phyloP scores from a whole-genome alignment of 352 stramenopile species.

The Phytopythium vexans region DNA sequence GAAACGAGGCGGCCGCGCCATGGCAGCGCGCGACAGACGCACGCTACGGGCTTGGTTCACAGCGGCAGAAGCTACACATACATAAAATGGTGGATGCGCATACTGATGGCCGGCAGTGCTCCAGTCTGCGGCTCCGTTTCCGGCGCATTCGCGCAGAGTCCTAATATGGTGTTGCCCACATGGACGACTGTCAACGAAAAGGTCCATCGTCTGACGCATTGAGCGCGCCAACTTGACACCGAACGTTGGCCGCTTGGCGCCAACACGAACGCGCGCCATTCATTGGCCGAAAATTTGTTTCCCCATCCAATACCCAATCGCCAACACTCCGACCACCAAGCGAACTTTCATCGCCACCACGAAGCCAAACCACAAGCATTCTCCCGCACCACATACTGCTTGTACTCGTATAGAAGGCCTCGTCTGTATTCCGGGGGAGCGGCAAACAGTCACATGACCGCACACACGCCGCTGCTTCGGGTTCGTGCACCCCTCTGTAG shows the following conservation, averaged over 20 bases:
- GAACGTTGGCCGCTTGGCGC: background rate
- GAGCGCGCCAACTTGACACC: background rate
- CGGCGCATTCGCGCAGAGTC: too few relatives aligned
- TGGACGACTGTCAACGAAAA: background rate
- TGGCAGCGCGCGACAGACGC: too few relatives aligned
- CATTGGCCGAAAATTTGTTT: background rate
- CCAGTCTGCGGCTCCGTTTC: too few relatives aligned
- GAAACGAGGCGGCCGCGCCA: too few relatives aligned
- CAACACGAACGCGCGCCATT: background rate
- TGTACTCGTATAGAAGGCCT: background rate
- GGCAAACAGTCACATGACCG: slow-evolving; percentile 19
- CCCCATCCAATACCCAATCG: background rate
- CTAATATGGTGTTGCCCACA: too few relatives aligned
- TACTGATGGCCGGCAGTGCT: too few relatives aligned
- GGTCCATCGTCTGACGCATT: background rate
- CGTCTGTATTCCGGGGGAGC: too few relatives aligned
- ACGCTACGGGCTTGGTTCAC: too few relatives aligned
- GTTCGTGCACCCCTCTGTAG: background rate
- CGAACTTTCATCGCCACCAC: background rate
- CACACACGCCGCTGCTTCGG: slow-evolving; percentile 14
- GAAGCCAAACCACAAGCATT: background rate
- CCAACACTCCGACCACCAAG: background rate
- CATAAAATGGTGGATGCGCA: too few relatives aligned
- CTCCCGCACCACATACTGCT: background rate
- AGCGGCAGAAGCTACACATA: too few relatives aligned